Evolutionary conservation across 176 grass and related monocot genomes (phyloP).

Genomic region (Aegilops tauschii): DNA sequence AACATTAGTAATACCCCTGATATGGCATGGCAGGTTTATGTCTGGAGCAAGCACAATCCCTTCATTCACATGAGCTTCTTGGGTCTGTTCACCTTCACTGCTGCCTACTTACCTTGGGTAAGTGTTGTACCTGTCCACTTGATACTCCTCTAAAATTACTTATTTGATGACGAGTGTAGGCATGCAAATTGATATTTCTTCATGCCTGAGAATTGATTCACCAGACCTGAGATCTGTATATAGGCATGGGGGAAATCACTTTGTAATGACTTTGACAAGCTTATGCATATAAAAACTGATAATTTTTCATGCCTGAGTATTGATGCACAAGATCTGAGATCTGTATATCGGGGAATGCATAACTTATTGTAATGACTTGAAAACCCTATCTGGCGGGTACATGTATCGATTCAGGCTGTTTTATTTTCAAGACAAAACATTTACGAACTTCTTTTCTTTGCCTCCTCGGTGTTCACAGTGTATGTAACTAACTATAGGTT

Average conservation of each 20-base stretch:
- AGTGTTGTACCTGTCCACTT: background rate
- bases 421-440: background rate
- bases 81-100: conserved; percentile 96
- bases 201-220: background rate
- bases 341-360: background rate
- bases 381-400: background rate
- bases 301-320: background rate
- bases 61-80: conserved; percentile 99
- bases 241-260: background rate
- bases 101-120: conserved; percentile 98
- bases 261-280: background rate
- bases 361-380: background rate
- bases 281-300: background rate
- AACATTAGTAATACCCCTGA: conserved; percentile 22
- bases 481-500: conserved; percentile 8
- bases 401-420: background rate
- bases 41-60: conserved; percentile 99
- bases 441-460: background rate
- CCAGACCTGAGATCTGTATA: background rate
- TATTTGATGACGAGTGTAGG: background rate
- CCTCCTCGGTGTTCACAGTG: background rate
- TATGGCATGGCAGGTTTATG: conserved; percentile 70
- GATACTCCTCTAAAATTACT: conserved; percentile 25
- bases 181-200: background rate
- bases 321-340: conserved; percentile 8